These are phyloP conservation scores for Penicillium sp. DNA, from an alignment of 2,329 filamentous ascomycete species.

Conservation along the genomic window DNA sequence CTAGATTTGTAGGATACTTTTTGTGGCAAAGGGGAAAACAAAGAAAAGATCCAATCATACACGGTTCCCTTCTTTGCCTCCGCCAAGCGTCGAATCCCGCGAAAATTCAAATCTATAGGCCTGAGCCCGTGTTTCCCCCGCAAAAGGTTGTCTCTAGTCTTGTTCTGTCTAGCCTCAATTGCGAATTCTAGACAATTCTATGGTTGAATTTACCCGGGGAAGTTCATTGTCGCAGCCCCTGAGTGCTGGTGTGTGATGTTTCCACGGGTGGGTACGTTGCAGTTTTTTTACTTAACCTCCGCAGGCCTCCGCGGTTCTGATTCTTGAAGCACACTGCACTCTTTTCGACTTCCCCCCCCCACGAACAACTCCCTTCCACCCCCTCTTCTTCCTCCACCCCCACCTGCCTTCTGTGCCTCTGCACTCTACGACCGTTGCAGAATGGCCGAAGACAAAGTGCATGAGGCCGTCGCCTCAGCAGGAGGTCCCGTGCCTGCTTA, in stretches of 20 bases:
- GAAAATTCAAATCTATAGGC: slow-evolving; percentile 19
- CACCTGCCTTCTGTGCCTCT: slow-evolving; percentile 1
- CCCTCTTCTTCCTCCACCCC: background rate
- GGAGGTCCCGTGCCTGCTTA: background rate
- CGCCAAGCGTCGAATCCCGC: slow-evolving; percentile 22
- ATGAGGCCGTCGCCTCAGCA: slow-evolving; percentile 9
- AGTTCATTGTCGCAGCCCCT: slow-evolving; percentile 9
- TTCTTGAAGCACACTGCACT: background rate
- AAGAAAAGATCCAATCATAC: background rate
- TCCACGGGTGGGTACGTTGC: slow-evolving; percentile 20
- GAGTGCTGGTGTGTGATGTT: slow-evolving; percentile 20
- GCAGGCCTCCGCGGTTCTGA: slow-evolving; percentile 14
- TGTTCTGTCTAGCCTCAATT: slow-evolving; percentile 13
- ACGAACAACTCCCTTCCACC: background rate
- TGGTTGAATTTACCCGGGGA: background rate
- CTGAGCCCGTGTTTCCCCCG: slow-evolving; percentile 16
- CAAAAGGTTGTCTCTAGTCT: slow-evolving; percentile 4
- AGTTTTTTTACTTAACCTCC: slow-evolving; percentile 19
- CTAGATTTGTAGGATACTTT: background rate
- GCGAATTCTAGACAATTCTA: background rate
- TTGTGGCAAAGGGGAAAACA: background rate
- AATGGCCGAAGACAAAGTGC: slow-evolving; percentile 32
- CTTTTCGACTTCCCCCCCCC: background rate
- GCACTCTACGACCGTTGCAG: slow-evolving; percentile 1
- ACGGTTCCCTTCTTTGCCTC: slow-evolving; percentile 4